Percentiles rank a stretch among this genome's conserved stretches.
phyloP scores from a whole-genome alignment of 2,329 filamentous ascomycete species.

The Fusarium odoratissimum region DNA sequence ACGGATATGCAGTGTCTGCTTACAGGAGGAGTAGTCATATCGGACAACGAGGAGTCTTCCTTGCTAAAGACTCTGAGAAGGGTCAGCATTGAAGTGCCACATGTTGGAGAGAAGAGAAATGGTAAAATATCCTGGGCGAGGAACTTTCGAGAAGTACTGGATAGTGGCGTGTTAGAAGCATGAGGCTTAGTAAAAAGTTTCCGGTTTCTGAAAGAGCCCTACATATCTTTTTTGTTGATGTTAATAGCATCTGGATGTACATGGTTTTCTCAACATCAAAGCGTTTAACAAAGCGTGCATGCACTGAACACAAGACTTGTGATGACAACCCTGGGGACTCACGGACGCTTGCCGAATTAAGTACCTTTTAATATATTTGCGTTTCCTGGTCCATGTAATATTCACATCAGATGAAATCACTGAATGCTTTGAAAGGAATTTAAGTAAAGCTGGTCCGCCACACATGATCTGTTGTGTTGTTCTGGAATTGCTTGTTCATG shows the following conservation, averaged over 20 bases:
- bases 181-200: not conserved
- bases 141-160: conserved; percentile 57
- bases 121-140: conserved; percentile 55
- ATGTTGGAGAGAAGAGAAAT: conserved; percentile 45
- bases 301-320: not conserved
- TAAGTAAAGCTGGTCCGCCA: not conserved
- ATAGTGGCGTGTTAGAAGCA: conserved; percentile 43
- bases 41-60: conserved; percentile 49
- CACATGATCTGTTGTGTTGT: not conserved
- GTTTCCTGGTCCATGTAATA: not conserved
- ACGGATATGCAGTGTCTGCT: conserved; percentile 68
- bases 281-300: conserved; percentile 2
- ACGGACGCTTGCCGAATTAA: not conserved
- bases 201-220: not conserved
- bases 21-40: conserved; percentile 60
- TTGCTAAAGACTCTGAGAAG: conserved; percentile 54
- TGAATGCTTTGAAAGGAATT: not conserved
- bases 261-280: not conserved
- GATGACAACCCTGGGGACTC: not conserved
- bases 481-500: conserved; percentile 12
- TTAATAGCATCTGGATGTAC: not conserved
- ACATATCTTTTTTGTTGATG: not conserved
- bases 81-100: conserved; percentile 53
- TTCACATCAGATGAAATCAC: not conserved
- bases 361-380: not conserved